Evolutionary conservation across 768 basidiomycete genomes (phyloP).

Genomic region (Mycena kentingensis): DNA sequence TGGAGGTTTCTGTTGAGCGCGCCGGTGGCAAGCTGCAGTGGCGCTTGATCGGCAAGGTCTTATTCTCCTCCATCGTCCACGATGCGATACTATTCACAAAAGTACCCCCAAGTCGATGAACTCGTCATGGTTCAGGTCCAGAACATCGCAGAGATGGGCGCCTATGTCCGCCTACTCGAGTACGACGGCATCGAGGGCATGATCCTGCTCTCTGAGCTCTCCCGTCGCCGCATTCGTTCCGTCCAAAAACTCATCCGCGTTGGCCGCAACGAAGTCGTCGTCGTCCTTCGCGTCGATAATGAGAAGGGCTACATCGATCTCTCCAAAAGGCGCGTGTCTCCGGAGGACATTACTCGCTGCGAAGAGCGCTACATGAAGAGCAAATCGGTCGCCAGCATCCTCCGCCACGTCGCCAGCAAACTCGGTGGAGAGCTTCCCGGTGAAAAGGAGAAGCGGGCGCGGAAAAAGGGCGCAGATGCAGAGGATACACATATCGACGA

Average conservation of each 20-base stretch:
- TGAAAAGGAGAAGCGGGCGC: constrained; percentile 52
- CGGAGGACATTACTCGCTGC: constrained; percentile 98
- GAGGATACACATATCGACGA: constrained; percentile 43
- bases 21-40: neutral
- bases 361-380: constrained; percentile 99
- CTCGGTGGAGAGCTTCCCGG: constrained; percentile 37
- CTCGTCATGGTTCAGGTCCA: constrained; percentile 99
- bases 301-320: constrained; percentile 99
- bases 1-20: neutral
- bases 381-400: constrained; percentile 91
- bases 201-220: constrained; percentile 98
- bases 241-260: constrained; percentile 98
- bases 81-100: constrained; percentile 93
- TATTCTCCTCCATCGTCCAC: constrained; percentile 9
- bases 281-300: constrained; percentile 96
- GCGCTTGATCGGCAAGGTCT: too few species aligned
- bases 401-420: constrained; percentile 88
- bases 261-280: constrained; percentile 97
- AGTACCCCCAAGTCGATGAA: constrained; percentile 95
- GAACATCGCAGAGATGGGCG: constrained; percentile 99
- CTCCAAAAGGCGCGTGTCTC: constrained; percentile 95
- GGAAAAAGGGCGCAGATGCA: constrained; percentile 46
- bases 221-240: constrained; percentile 91
- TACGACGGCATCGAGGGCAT: constrained; percentile 99
- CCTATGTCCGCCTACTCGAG: constrained; percentile 97